A percentile compares a stretch with the other conserved stretches of the same genome.
phyloP scores from a whole-genome alignment of 169 alveolate genomes.

The Plasmodium gaboni region DNA sequence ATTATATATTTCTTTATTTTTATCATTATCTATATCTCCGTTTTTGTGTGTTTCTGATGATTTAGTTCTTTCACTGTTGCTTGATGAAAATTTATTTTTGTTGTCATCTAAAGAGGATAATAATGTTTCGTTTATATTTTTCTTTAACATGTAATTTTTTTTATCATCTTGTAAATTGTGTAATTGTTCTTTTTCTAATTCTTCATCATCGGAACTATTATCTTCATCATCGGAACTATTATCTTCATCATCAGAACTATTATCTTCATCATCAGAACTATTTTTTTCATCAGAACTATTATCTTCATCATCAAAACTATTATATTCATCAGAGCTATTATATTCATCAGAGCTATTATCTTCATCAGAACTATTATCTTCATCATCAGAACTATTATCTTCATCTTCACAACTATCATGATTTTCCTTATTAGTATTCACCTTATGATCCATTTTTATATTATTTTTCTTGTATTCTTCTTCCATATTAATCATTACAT shows the following conservation, averaged over 20 bases:
- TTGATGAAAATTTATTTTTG: too few relatives aligned
- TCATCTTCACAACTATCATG: conserved; percentile 9
- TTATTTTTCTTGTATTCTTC: background rate
- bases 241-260: background rate
- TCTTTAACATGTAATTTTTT: too few relatives aligned
- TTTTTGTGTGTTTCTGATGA: background rate
- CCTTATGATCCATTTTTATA: background rate
- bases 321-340: background rate
- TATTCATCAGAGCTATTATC: background rate
- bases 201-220: background rate
- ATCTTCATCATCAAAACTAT: background rate
- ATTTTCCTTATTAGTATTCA: background rate
- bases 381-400: conserved; percentile 13
- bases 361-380: conserved; percentile 1
- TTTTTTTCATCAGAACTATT: background rate
- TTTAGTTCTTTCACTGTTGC: too few relatives aligned
- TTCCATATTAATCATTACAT: background rate
- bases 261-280: background rate
- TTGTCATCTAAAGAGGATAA: too few relatives aligned
- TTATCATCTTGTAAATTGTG: background rate
- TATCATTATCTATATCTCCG: background rate
- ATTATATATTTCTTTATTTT: background rate
- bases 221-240: background rate
- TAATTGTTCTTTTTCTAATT: conserved; percentile 3
- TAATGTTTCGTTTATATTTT: too few relatives aligned